Evolutionary conservation across 116 monocot species (phyloP).

Genomic region (Iris pallida): DNA sequence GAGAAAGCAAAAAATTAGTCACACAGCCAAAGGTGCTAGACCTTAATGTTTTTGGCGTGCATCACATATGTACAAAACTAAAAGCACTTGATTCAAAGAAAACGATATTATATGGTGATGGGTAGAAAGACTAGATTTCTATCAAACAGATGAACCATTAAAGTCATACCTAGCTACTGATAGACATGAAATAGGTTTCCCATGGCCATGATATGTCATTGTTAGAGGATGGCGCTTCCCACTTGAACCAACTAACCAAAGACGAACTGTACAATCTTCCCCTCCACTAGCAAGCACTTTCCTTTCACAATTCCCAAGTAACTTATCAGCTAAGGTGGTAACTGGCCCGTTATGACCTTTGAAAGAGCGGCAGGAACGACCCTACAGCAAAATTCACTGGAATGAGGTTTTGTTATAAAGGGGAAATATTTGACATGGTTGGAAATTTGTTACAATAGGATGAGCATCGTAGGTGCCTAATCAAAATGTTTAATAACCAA

Average conservation of each 20-base stretch:
- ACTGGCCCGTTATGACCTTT: conserved; percentile 80
- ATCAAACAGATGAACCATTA: not conserved
- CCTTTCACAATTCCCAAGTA: conserved; percentile 44
- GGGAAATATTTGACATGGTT: too few species aligned
- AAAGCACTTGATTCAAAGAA: too few species aligned
- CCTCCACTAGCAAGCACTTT: conserved; percentile 88
- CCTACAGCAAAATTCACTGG: conserved; percentile 28
- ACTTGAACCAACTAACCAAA: conserved; percentile 60
- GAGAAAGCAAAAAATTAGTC: too few species aligned
- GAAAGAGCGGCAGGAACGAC: conserved; percentile 56
- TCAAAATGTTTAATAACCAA: too few species aligned
- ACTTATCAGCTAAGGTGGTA: conserved; percentile 56
- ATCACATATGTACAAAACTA: too few species aligned
- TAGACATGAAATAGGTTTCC: conserved; percentile 54
- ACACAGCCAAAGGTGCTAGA: too few species aligned
- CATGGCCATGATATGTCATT: conserved; percentile 64
- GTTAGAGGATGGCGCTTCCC: conserved; percentile 38
- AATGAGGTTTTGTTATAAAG: not conserved
- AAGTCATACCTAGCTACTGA: conserved; percentile 53
- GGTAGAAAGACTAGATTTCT: too few species aligned
- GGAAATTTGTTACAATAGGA: too few species aligned
- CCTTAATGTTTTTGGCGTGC: too few species aligned
- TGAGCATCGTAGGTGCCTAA: too few species aligned
- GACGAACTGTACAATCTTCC: conserved; percentile 74
- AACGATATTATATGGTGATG: too few species aligned